Evolutionary conservation across 768 basidiomycete species (phyloP).

Genomic region (Russula griseocarnosa): DNA sequence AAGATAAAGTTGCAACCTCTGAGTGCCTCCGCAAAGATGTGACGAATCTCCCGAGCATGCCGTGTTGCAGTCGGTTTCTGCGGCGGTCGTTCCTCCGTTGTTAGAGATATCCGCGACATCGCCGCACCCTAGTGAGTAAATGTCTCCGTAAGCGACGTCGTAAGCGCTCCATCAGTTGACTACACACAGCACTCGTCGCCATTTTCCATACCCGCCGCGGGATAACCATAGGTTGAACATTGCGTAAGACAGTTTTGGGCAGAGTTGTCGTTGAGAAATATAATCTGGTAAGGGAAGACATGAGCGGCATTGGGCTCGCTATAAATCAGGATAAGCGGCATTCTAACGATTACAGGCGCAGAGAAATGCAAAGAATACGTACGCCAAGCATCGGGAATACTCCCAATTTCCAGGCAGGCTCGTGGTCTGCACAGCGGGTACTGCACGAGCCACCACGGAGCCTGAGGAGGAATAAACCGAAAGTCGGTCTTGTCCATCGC

Average conservation of each 20-base stretch:
- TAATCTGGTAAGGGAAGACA: constrained; percentile 58
- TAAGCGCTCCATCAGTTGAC: background rate
- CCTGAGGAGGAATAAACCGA: constrained; percentile 52
- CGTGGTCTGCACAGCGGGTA: constrained; percentile 53
- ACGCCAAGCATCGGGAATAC: constrained; percentile 68
- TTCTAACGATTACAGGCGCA: too few relatives aligned
- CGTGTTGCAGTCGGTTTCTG: constrained; percentile 41
- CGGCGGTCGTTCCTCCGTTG: constrained; percentile 34
- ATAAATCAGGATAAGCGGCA: background rate
- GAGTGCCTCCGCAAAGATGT: constrained; percentile 61
- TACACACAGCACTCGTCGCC: constrained; percentile 70
- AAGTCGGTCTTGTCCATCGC: background rate
- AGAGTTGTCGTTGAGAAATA: constrained; percentile 58
- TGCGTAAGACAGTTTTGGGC: constrained; percentile 61
- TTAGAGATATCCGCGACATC: constrained; percentile 52
- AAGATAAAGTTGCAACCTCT: constrained; percentile 42
- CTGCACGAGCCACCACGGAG: constrained; percentile 50
- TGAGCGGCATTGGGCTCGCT: constrained; percentile 48
- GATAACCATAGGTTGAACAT: constrained; percentile 68
- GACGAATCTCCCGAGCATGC: constrained; percentile 67
- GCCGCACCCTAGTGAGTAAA: constrained; percentile 54
- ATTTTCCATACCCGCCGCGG: constrained; percentile 66
- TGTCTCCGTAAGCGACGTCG: constrained; percentile 1
- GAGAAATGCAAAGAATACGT: constrained; percentile 27
- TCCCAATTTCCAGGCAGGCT: constrained; percentile 60